Conservation (phyloP, 1,284 basidiomycete genomes). For the Kalmanozyma brasiliensis region DNA sequence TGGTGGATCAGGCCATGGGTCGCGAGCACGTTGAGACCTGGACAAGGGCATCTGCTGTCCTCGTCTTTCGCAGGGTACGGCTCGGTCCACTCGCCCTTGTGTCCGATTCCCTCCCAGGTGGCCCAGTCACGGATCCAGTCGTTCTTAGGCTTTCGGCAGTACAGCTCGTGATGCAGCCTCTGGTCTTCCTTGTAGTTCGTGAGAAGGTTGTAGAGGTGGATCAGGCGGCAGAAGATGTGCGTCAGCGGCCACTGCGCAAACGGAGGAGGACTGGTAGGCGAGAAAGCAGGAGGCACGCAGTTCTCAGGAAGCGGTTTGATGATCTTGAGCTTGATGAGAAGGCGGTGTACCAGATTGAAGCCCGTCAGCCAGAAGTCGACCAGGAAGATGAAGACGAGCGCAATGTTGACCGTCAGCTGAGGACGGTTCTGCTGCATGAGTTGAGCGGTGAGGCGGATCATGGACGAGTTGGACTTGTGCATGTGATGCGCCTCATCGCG, state of each 20-base stretch:
- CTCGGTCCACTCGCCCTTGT: constrained; percentile 34
- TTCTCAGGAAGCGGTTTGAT: constrained; percentile 17
- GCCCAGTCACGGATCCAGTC: constrained; percentile 49
- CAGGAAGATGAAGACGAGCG: constrained; percentile 28
- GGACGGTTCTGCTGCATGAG: constrained; percentile 41
- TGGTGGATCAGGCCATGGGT: constrained; percentile 33
- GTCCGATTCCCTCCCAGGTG: constrained; percentile 40
- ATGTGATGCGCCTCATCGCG: constrained; percentile 25
- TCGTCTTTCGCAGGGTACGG: constrained; percentile 25
- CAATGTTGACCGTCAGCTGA: constrained; percentile 23
- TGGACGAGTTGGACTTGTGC: constrained; percentile 30
- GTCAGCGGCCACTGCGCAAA: constrained; percentile 35
- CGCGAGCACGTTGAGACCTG: constrained; percentile 44
- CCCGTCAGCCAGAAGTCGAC: constrained; percentile 29
- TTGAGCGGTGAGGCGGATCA: constrained; percentile 27
- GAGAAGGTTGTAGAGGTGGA: constrained; percentile 32
- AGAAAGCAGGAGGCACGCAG: constrained; percentile 38
- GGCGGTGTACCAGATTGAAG: constrained; percentile 30
- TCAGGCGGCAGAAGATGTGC: constrained; percentile 40
- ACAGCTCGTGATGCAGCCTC: constrained; percentile 35
- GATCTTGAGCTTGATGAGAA: constrained; percentile 32
- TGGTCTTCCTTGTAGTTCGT: constrained; percentile 24
- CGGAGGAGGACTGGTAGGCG: constrained; percentile 37
- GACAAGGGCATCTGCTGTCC: constrained; percentile 37
- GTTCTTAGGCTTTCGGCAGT: constrained; percentile 28